These are phyloP conservation scores for Zea mays DNA, from an alignment of 176 grass and related monocot species.

Conservation along the genomic window DNA sequence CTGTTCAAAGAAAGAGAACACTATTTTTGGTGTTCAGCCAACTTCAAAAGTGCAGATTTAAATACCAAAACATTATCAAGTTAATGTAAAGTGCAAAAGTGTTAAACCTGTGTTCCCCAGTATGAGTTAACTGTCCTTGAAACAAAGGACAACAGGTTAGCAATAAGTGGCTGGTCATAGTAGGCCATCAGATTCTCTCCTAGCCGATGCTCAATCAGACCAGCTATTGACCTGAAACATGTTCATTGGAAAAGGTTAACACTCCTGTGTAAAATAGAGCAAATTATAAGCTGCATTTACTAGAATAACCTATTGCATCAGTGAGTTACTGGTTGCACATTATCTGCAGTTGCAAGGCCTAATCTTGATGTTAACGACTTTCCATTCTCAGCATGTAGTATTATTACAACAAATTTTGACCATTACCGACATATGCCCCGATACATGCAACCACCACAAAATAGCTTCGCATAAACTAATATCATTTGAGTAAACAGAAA, in stretches of 20 bases:
- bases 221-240: constrained; percentile 83
- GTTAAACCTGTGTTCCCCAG: constrained; percentile 92
- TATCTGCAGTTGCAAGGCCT: background rate
- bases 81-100: constrained; percentile 19
- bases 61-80: background rate
- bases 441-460: constrained; percentile 21
- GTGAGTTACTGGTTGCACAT: constrained; percentile 7
- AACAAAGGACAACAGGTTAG: constrained; percentile 69
- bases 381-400: background rate
- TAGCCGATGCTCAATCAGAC: constrained; percentile 89
- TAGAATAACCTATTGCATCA: background rate
- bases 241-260: constrained; percentile 30
- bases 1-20: background rate
- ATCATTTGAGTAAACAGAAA: constrained; percentile 6
- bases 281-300: background rate
- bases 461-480: background rate
- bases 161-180: constrained; percentile 75
- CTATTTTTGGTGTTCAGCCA: background rate
- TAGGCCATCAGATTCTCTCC: constrained; percentile 72
- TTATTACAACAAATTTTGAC: background rate
- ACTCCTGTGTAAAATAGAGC: background rate
- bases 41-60: background rate
- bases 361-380: constrained; percentile 4
- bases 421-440: constrained; percentile 1
- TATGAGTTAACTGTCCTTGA: constrained; percentile 88